These are phyloP conservation scores for Aspergillus sp. DNA, from an alignment of 2,329 filamentous ascomycete genomes.

Conservation along the genomic window DNA sequence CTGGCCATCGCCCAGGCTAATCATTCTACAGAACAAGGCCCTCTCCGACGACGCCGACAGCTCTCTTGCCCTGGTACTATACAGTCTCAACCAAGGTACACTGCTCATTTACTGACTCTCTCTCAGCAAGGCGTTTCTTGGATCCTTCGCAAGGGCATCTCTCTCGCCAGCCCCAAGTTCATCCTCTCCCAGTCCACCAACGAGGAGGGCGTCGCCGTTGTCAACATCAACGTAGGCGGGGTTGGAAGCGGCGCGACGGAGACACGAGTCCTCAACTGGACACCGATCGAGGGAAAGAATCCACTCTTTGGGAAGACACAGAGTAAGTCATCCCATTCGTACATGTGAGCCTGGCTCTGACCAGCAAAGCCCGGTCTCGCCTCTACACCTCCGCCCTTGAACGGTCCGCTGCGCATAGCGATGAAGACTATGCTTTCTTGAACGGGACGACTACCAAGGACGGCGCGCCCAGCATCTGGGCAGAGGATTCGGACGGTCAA, in stretches of 20 bases:
- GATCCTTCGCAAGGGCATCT: background rate
- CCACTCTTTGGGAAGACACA: background rate
- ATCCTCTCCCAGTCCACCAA: background rate
- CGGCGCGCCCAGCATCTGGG: background rate
- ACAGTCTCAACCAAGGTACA: background rate
- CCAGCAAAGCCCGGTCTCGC: background rate
- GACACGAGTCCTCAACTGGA: background rate
- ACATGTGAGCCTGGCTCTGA: background rate
- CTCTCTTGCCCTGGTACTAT: background rate
- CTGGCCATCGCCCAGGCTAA: background rate
- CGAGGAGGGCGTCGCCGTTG: background rate
- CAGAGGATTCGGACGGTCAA: background rate
- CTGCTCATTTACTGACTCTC: background rate
- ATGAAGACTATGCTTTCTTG: background rate
- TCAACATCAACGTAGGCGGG: background rate
- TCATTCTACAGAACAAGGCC: background rate
- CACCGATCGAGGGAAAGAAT: background rate
- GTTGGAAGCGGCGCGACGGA: background rate
- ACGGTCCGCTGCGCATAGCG: background rate
- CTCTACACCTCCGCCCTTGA: background rate
- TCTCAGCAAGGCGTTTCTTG: background rate
- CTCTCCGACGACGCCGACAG: background rate
- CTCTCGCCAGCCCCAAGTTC: background rate
- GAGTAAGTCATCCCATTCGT: background rate
- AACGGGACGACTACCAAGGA: background rate